phyloP scores from a whole-genome alignment of 2,329 filamentous ascomycete genomes.

The Byssothecium circinans region DNA sequence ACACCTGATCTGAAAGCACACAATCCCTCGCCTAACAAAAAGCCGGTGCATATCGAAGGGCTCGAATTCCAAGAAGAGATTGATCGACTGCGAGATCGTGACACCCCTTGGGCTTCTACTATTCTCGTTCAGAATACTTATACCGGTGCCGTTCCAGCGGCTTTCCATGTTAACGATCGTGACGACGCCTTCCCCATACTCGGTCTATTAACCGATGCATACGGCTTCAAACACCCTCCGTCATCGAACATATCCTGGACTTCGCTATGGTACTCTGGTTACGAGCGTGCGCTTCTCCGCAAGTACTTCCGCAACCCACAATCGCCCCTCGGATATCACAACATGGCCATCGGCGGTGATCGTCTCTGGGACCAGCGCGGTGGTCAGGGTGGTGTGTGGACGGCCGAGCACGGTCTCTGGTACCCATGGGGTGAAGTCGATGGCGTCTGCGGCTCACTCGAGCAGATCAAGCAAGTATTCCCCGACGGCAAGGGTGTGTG shows the following conservation, averaged over 20 bases:
- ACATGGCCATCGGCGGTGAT: conserved; percentile 50
- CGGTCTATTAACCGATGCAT: neutral
- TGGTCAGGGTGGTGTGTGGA: conserved; percentile 59
- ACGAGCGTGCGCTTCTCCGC: conserved; percentile 53
- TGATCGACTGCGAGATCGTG: conserved; percentile 48
- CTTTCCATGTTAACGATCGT: conserved; percentile 43
- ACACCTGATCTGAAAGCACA: conserved; percentile 24
- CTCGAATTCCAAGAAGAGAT: conserved; percentile 35
- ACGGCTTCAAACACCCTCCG: conserved; percentile 11
- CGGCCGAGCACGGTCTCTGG: conserved; percentile 51
- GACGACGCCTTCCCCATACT: neutral
- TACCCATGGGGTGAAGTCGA: conserved; percentile 52
- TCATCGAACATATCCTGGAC: conserved; percentile 43
- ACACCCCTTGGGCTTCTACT: conserved; percentile 47
- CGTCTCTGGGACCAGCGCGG: conserved; percentile 54
- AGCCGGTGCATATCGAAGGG: conserved; percentile 33
- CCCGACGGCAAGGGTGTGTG: conserved; percentile 50
- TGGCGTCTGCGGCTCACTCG: conserved; percentile 36
- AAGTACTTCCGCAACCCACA: conserved; percentile 51
- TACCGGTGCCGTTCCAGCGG: conserved; percentile 50
- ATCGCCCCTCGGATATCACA: conserved; percentile 47
- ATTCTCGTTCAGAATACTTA: conserved; percentile 53
- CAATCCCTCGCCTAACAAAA: conserved; percentile 32
- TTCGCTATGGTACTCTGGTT: conserved; percentile 53
- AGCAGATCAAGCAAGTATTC: conserved; percentile 51